Base-by-base conservation (phyloP, 495 filamentous ascomycete genomes). In the Podospora pseudopauciseta region DNA sequence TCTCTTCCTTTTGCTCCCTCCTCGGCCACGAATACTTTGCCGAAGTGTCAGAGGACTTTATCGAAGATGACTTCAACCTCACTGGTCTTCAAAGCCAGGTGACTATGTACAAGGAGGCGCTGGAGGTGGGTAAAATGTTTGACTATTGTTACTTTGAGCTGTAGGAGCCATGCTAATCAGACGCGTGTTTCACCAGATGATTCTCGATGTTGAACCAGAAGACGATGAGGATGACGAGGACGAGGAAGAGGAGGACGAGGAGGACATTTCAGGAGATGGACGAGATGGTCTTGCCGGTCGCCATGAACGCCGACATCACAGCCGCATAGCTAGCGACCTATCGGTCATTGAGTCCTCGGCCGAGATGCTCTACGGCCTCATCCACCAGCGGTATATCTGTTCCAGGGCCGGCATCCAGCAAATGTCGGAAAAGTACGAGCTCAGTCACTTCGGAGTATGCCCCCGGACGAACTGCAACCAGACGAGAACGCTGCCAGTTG, bases 21-120 rank as follows among this genome's bases (percentile, higher is more conserved):
- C 86, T 97, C 67, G 95, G 95, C 65, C 95, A 99, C 77, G 95
- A 99, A 77, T 99, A 98, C 80, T 99, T 99, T 77, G 96, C 96
- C 63, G 95, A 99, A 79, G 94, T 99, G 56, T 93, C 92, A 23
- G 95, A 99, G 80, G 95, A 99, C 68, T 99, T 99, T 76, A 98
- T 99, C 73, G 95, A 99, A 79, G 95, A 99, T 88, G 95, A 99
- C 77, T 99, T 99, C 83, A 99, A 99, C 80, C 84, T 99, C 65
- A 99, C 95, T 4, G 95, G 95, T 26, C 85, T 99, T 68, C 92
- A 96, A 80, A 91, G 87, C 44, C 93, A 97, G 80, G 95, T 99
- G 63, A 91, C 93, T 65, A 97, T 97, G 94, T 99, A 99, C 77
- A 99, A 98, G 78, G 95, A 99, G 81, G 95, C 95, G 0, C 73